These are phyloP conservation scores for Penicillium pancosmium DNA, from an alignment of 495 filamentous ascomycete species.

Conservation along the genomic window DNA sequence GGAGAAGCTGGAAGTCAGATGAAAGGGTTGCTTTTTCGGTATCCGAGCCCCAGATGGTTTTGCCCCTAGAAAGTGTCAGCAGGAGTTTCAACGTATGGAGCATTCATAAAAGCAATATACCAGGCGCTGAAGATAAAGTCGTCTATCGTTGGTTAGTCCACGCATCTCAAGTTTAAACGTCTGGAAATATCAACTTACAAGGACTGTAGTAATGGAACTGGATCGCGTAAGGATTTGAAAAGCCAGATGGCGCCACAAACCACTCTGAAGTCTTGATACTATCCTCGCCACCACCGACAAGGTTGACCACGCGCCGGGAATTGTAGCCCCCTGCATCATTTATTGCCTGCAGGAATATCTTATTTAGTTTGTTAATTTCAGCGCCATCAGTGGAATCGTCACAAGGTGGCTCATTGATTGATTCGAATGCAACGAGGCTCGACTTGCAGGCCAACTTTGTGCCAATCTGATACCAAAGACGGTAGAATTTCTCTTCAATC, in stretches of 20 bases:
- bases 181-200: constrained; percentile 33
- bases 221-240: constrained; percentile 60
- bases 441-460: constrained; percentile 58
- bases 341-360: constrained; percentile 59
- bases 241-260: constrained; percentile 52
- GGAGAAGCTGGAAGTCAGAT: constrained; percentile 53
- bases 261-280: constrained; percentile 55
- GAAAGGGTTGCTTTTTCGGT: constrained; percentile 52
- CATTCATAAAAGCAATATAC: constrained; percentile 11
- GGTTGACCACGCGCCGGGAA: constrained; percentile 56
- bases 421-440: constrained; percentile 58
- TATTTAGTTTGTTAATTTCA: constrained; percentile 58
- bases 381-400: constrained; percentile 52
- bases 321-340: constrained; percentile 60
- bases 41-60: constrained; percentile 61
- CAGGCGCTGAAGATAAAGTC: constrained; percentile 56
- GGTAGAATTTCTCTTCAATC: constrained; percentile 60
- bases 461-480: constrained; percentile 63
- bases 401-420: constrained; percentile 63
- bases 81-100: neutral
- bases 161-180: too few species aligned
- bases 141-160: constrained; percentile 22
- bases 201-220: constrained; percentile 68
- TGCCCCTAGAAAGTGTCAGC: constrained; percentile 43
- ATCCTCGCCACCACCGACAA: constrained; percentile 55